Conservation (phyloP, 768 basidiomycete genomes). For the Leccinum variicolor region DNA sequence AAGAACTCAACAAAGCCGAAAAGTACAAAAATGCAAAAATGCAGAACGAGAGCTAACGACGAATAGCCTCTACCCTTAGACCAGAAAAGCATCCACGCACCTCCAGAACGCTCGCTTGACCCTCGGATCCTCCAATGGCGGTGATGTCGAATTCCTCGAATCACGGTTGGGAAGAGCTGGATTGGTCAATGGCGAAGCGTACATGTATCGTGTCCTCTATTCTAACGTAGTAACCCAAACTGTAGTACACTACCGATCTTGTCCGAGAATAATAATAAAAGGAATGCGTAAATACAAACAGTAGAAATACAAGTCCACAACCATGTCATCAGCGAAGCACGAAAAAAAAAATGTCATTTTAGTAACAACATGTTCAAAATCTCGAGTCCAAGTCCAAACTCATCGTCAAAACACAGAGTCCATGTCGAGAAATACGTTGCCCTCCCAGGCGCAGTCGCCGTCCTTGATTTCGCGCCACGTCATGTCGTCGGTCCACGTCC, state of each 20-base stretch:
- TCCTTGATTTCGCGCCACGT: not conserved
- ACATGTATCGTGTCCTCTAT: not conserved
- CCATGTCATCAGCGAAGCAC: not conserved
- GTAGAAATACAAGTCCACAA: not conserved
- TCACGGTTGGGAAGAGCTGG: too few relatives aligned
- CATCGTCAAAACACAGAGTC: slow-evolving; percentile 22
- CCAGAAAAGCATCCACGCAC: too few relatives aligned
- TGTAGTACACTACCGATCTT: not conserved
- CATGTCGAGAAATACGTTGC: not conserved
- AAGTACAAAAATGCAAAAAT: too few relatives aligned
- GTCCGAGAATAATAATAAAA: not conserved
- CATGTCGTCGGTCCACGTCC: not conserved
- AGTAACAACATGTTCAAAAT: not conserved
- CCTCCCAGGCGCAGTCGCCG: not conserved
- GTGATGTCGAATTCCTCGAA: too few relatives aligned
- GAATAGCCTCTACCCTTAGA: too few relatives aligned
- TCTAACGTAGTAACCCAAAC: not conserved
- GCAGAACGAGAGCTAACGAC: too few relatives aligned
- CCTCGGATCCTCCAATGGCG: too few relatives aligned
- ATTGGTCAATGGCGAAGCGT: too few relatives aligned
- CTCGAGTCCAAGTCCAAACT: slow-evolving; percentile 2
- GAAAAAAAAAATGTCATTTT: not conserved
- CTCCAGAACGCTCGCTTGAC: too few relatives aligned
- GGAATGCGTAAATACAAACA: not conserved
- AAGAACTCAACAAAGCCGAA: too few relatives aligned